phyloP scores from a whole-genome alignment of 768 basidiomycete species.

The Porpolomopsis calyptriformis region DNA sequence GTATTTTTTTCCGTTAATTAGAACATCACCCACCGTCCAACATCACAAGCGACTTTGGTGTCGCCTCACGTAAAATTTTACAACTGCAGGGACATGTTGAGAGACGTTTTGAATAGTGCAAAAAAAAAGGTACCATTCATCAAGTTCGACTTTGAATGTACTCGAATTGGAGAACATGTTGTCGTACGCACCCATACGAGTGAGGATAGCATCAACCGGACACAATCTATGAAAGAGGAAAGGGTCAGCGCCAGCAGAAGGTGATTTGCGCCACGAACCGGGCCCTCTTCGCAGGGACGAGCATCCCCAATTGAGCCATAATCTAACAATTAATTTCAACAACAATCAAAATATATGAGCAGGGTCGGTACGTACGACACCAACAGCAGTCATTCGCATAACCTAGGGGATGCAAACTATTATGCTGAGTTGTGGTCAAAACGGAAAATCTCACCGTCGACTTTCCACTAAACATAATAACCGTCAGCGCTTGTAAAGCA shows the following conservation, averaged over 20 bases:
- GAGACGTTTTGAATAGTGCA: not conserved
- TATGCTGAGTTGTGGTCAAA: not conserved
- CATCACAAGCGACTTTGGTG: slow-evolving; percentile 88
- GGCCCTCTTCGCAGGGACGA: slow-evolving; percentile 78
- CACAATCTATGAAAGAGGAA: slow-evolving; percentile 50
- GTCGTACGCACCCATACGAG: slow-evolving; percentile 98
- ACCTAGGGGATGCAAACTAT: slow-evolving; percentile 31
- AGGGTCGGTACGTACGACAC: slow-evolving; percentile 48
- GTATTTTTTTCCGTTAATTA: slow-evolving; percentile 5
- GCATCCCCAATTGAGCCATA: slow-evolving; percentile 94
- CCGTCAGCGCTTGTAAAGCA: not conserved
- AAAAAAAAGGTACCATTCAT: slow-evolving; percentile 64
- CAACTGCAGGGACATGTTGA: slow-evolving; percentile 38
- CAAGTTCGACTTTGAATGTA: slow-evolving; percentile 97
- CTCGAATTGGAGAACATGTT: slow-evolving; percentile 92
- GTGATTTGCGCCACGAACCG: slow-evolving; percentile 33
- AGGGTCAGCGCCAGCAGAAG: too few species aligned
- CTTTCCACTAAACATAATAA: slow-evolving; percentile 45
- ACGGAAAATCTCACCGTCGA: slow-evolving; percentile 42
- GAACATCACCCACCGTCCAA: slow-evolving; percentile 62
- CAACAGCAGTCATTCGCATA: slow-evolving; percentile 94
- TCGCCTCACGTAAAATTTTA: slow-evolving; percentile 88
- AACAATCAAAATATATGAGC: not conserved
- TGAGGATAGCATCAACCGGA: slow-evolving; percentile 86
- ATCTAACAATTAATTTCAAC: slow-evolving; percentile 34